Evolutionary conservation across 2,329 filamentous ascomycete genomes (phyloP).

Genomic region (Paradendryphiella salina): DNA sequence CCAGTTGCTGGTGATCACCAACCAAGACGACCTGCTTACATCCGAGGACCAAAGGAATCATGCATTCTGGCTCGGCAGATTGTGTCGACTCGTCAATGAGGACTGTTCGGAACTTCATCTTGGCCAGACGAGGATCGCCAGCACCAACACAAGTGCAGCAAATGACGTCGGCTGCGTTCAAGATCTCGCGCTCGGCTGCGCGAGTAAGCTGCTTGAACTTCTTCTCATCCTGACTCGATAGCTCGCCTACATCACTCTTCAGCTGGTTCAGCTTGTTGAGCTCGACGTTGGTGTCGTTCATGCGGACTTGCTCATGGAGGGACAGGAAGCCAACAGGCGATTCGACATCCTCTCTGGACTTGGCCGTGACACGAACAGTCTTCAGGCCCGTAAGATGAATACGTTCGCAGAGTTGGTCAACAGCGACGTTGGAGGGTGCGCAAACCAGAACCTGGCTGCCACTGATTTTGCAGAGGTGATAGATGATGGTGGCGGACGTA

Average conservation of each 20-base stretch:
- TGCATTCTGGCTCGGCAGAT: slow-evolving; percentile 96
- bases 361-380: slow-evolving; percentile 96
- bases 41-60: slow-evolving; percentile 95
- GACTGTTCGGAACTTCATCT: slow-evolving; percentile 98
- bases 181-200: slow-evolving; percentile 89
- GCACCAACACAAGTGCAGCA: slow-evolving; percentile 99
- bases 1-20: slow-evolving; percentile 96
- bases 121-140: slow-evolving; percentile 89
- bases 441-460: slow-evolving; percentile 94
- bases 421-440: slow-evolving; percentile 95
- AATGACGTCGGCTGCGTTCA: slow-evolving; percentile 94
- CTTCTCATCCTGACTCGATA: slow-evolving; percentile 96
- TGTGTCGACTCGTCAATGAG: slow-evolving; percentile 98
- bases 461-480: slow-evolving; percentile 93
- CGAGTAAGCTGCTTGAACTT: slow-evolving; percentile 96
- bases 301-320: slow-evolving; percentile 93
- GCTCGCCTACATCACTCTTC: slow-evolving; percentile 86
- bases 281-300: slow-evolving; percentile 96
- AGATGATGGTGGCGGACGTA: slow-evolving; percentile 97
- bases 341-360: slow-evolving; percentile 97
- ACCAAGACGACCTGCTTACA: slow-evolving; percentile 99
- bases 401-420: slow-evolving; percentile 96
- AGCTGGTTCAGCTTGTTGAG: slow-evolving; percentile 89
- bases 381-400: slow-evolving; percentile 94
- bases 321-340: slow-evolving; percentile 96